A percentile compares a stretch with the other conserved stretches of the same genome.
phyloP scores from a whole-genome alignment of 2,329 filamentous ascomycete genomes.

The Blastomyces parvus region DNA sequence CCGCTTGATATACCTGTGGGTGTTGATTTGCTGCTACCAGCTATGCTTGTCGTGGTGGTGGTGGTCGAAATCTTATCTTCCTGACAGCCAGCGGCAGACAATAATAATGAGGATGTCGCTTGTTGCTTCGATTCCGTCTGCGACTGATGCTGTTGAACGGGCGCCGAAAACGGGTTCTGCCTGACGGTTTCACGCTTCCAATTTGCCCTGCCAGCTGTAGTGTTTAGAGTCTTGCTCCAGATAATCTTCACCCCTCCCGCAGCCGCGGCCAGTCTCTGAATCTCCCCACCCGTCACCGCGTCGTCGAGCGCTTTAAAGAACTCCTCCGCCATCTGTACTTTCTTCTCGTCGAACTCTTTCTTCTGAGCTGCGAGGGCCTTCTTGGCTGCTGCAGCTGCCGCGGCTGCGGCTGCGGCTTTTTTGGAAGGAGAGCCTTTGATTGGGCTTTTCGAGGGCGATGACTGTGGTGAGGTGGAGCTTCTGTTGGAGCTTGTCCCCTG shows the following conservation, averaged over 20 bases:
- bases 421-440: conserved; percentile 18
- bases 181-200: conserved; percentile 51
- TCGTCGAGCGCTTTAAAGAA: conserved; percentile 51
- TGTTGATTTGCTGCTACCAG: neutral
- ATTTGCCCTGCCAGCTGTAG: conserved; percentile 56
- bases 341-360: conserved; percentile 46
- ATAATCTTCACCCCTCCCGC: conserved; percentile 51
- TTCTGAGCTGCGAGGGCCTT: conserved; percentile 29
- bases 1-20: neutral
- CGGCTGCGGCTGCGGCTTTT: conserved; percentile 22
- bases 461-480: neutral
- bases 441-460: conserved; percentile 9
- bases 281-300: conserved; percentile 41
- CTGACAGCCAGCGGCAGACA: neutral
- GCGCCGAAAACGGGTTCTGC: neutral
- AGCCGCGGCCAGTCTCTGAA: conserved; percentile 39
- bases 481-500: neutral
- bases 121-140: neutral
- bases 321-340: conserved; percentile 43
- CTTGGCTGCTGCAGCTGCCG: conserved; percentile 25
- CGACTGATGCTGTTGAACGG: neutral
- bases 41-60: neutral
- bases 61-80: neutral
- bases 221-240: conserved; percentile 55
- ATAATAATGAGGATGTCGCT: neutral